Percentiles rank a stretch among this genome's conserved stretches.
Conservation (phyloP, 2,329 filamentous ascomycete genomes). For the Xylariales sp. region DNA sequence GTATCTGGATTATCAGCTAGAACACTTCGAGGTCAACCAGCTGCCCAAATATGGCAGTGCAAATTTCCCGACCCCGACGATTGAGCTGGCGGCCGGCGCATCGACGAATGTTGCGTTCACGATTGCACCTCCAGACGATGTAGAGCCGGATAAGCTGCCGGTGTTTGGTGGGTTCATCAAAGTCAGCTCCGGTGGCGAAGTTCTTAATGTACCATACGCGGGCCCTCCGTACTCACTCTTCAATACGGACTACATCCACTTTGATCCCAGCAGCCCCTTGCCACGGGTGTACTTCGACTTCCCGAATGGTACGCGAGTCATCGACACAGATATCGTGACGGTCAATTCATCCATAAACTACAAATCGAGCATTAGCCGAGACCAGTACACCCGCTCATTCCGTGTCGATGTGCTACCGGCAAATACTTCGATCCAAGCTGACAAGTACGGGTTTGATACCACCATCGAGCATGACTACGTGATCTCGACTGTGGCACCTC, state of each 20-base stretch:
- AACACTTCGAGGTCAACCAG: too few relatives aligned
- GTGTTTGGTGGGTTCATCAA: too few relatives aligned
- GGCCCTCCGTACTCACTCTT: conserved; percentile 21
- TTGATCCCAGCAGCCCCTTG: conserved; percentile 1
- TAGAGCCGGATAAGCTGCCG: too few relatives aligned
- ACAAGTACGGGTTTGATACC: conserved; percentile 16
- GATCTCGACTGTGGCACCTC: not conserved
- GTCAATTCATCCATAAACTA: conserved; percentile 13
- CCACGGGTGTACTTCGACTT: conserved; percentile 13
- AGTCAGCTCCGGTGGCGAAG: too few relatives aligned
- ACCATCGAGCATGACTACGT: conserved; percentile 11
- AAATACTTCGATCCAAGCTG: conserved; percentile 14
- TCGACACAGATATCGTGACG: conserved; percentile 7
- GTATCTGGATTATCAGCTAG: too few relatives aligned
- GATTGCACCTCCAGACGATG: too few relatives aligned
- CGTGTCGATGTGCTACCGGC: conserved; percentile 17
- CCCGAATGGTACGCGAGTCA: conserved; percentile 2
- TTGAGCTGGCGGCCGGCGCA: too few relatives aligned
- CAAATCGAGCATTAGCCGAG: conserved; percentile 12
- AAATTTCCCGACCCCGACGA: too few relatives aligned
- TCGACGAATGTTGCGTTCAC: too few relatives aligned
- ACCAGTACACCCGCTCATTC: conserved; percentile 13
- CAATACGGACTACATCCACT: conserved; percentile 13
- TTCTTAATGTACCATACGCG: too few relatives aligned
- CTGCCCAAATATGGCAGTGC: too few relatives aligned